These are phyloP conservation scores for Neoboletus brunneissimus DNA, from an alignment of 768 basidiomycete species.

Conservation along the genomic window DNA sequence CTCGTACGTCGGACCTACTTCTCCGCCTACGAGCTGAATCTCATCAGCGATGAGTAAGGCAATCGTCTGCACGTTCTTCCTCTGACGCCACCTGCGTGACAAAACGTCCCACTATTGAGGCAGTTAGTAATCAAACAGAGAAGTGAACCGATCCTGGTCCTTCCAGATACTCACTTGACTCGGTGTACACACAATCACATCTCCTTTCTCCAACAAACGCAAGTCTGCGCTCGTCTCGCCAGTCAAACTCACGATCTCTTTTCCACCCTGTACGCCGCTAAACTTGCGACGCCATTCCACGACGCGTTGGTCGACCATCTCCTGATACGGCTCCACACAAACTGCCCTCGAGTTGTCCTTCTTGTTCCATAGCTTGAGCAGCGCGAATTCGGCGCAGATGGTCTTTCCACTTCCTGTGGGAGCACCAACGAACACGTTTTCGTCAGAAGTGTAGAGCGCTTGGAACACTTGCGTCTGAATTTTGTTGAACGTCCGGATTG, in stretches of 20 bases:
- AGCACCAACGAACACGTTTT: slow-evolving; percentile 95
- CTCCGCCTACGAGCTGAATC: slow-evolving; percentile 90
- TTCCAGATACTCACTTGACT: slow-evolving; percentile 56
- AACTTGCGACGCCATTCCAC: slow-evolving; percentile 90
- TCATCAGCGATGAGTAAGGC: slow-evolving; percentile 94
- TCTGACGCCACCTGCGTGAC: slow-evolving; percentile 92
- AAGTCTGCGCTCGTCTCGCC: slow-evolving; percentile 94
- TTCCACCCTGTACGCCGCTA: slow-evolving; percentile 77
- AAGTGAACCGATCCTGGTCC: not conserved
- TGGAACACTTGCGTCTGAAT: slow-evolving; percentile 99
- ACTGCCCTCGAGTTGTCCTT: slow-evolving; percentile 79
- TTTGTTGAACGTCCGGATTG: slow-evolving; percentile 91
- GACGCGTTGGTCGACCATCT: slow-evolving; percentile 92
- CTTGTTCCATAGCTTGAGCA: slow-evolving; percentile 94
- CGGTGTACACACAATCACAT: slow-evolving; percentile 93
- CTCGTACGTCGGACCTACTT: slow-evolving; percentile 95
- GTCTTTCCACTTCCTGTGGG: slow-evolving; percentile 98
- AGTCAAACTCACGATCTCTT: slow-evolving; percentile 90
- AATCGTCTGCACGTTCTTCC: slow-evolving; percentile 94
- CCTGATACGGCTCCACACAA: slow-evolving; percentile 95
- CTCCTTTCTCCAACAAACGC: slow-evolving; percentile 83
- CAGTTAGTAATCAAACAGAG: not conserved
- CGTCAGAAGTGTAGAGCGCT: slow-evolving; percentile 92
- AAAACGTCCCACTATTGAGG: slow-evolving; percentile 84
- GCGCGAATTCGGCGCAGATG: slow-evolving; percentile 93